Conservation (phyloP, 345 rosid genomes). For the Arabis hirsuta region DNA sequence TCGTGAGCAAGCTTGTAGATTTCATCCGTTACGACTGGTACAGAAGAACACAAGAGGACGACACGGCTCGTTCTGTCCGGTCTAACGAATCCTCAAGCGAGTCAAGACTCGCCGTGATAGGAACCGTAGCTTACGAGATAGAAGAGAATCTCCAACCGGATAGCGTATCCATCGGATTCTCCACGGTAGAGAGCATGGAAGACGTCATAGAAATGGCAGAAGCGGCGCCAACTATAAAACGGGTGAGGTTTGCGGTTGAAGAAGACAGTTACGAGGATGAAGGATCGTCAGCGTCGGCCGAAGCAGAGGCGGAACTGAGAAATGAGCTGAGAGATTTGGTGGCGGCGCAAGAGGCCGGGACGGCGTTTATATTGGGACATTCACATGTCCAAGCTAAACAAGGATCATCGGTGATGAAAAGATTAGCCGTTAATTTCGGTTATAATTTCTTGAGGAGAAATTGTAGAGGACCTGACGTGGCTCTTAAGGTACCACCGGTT, state of each 20-base stretch:
- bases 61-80: conserved; percentile 30
- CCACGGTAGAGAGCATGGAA: conserved; percentile 65
- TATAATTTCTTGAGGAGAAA: conserved; percentile 90
- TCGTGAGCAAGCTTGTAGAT: conserved; percentile 66
- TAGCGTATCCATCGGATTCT: conserved; percentile 72
- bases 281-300: conserved; percentile 30
- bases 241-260: conserved; percentile 76
- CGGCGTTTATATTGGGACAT: conserved; percentile 90
- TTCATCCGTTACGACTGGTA: conserved; percentile 80
- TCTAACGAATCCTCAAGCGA: conserved; percentile 73
- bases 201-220: conserved; percentile 81
- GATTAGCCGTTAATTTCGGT: conserved; percentile 74
- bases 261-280: conserved; percentile 50
- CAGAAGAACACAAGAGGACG: conserved; percentile 49
- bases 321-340: conserved; percentile 76
- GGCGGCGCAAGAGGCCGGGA: conserved; percentile 80
- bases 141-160: conserved; percentile 67
- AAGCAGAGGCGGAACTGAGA: conserved; percentile 47
- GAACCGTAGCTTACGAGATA: conserved; percentile 65
- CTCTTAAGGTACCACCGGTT: conserved; percentile 86
- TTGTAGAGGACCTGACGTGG: conserved; percentile 91
- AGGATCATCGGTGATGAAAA: conserved; percentile 85
- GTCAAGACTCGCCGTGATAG: conserved; percentile 73
- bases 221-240: conserved; percentile 38
- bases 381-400: conserved; percentile 93